Conservation (phyloP, 495 filamentous ascomycete species). For the Penicillium arizonense region DNA sequence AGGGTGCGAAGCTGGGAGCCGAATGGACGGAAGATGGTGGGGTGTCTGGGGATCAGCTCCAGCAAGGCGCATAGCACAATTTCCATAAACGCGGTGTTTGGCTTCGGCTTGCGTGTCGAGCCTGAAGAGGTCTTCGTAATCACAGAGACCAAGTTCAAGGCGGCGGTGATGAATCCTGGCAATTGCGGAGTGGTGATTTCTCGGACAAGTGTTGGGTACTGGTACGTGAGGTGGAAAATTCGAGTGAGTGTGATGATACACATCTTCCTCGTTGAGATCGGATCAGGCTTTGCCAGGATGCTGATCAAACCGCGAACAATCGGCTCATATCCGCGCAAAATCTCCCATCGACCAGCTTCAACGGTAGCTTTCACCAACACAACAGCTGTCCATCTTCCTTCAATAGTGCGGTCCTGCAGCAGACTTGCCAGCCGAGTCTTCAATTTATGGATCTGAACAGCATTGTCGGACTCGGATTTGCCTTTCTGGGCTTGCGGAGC, state of each 20-base stretch:
- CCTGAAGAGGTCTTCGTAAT: slow-evolving; percentile 33
- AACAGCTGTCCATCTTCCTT: slow-evolving; percentile 74
- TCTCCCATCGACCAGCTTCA: slow-evolving; percentile 78
- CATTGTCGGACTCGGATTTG: slow-evolving; percentile 58
- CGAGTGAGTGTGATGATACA: slow-evolving; percentile 72
- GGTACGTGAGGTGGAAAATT: slow-evolving; percentile 78
- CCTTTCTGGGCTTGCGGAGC: slow-evolving; percentile 40
- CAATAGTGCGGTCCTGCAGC: slow-evolving; percentile 64
- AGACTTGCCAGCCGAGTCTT: slow-evolving; percentile 74
- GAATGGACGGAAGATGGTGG: slow-evolving; percentile 77
- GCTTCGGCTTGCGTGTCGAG: slow-evolving; percentile 41
- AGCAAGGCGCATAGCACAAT: slow-evolving; percentile 62
- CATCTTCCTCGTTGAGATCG: slow-evolving; percentile 68
- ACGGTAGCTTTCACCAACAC: slow-evolving; percentile 76
- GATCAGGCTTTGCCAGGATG: slow-evolving; percentile 71
- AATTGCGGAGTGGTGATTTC: slow-evolving; percentile 86
- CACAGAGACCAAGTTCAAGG: slow-evolving; percentile 62
- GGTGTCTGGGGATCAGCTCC: slow-evolving; percentile 70
- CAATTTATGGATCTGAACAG: slow-evolving; percentile 69
- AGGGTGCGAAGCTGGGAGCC: slow-evolving; percentile 61
- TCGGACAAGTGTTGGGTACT: slow-evolving; percentile 76
- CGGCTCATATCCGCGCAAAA: slow-evolving; percentile 62
- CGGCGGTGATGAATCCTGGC: slow-evolving; percentile 67
- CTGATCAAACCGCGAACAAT: slow-evolving; percentile 73
- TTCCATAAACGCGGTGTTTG: slow-evolving; percentile 51